Evolutionary conservation across 1,139 yeast species (phyloP).

Genomic region (Suhomyces ambrosiae): DNA sequence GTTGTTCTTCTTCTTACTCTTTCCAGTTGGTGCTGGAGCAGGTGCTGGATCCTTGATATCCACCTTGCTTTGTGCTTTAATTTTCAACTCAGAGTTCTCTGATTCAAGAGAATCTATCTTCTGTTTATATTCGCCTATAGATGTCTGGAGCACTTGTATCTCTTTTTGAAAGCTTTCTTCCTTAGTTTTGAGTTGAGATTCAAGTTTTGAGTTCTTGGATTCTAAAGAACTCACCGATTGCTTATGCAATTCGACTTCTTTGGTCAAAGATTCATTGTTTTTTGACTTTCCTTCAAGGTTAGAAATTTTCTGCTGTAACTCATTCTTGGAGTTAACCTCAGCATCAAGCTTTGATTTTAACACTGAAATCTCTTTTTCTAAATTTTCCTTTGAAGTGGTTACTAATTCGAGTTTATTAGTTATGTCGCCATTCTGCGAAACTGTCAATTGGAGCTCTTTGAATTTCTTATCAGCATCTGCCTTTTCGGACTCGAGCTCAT

Average conservation of each 20-base stretch:
- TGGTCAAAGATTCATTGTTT: neutral
- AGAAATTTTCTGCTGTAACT: neutral
- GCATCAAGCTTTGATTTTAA: constrained; percentile 1
- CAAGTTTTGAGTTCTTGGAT: constrained; percentile 6
- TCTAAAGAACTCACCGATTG: constrained; percentile 2
- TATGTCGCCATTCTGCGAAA: constrained; percentile 15
- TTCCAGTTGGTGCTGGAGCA: constrained; percentile 3
- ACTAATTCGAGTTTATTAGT: neutral
- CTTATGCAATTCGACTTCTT: constrained; percentile 3
- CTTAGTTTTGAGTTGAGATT: constrained; percentile 3
- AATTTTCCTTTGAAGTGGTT: constrained; percentile 1
- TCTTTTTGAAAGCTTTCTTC: neutral
- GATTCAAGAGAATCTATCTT: constrained; percentile 2
- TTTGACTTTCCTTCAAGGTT: constrained; percentile 1
- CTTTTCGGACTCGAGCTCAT: constrained; percentile 9
- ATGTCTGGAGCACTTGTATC: neutral
- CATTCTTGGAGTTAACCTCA: neutral
- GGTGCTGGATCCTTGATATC: neutral
- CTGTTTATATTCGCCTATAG: constrained; percentile 1
- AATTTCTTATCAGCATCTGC: neutral
- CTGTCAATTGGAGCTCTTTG: neutral
- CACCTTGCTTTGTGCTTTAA: neutral
- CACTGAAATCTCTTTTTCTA: constrained; percentile 1
- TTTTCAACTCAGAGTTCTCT: neutral
- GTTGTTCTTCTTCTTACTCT: constrained; percentile 9